Evolutionary conservation across 1,284 basidiomycete genomes (phyloP), one percentile per base, ranked within the genome.

Genomic region (Mrakiaceae sp.): DNA sequence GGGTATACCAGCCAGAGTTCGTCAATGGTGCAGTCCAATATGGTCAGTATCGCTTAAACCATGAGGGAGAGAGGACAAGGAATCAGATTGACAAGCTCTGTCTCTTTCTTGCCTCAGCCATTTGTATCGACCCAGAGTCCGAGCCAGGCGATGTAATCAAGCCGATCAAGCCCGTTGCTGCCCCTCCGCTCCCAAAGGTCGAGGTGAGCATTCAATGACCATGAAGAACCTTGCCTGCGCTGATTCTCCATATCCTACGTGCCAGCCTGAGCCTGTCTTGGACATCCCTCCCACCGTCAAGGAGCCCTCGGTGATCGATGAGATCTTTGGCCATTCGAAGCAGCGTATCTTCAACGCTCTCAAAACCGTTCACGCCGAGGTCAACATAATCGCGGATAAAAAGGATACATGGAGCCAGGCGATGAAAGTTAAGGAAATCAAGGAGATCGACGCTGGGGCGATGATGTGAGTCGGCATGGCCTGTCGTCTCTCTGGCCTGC

Each of bases 21-120:
- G 67, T 71, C n/a, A 71, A 77, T 63, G 70, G 71, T 9, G 71
- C 74, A 40, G 76, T 77, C 68, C 71, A 75, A 14, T 78, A 77
- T 68, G 68, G 77, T 78, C 57, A 64, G 76, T 73, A 42, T 14
- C 8, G 11, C 49, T 11, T 10, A 50, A 10, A 50, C 49, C n/a
- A 9, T 54, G 53, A 12, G 14, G 9, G 64, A 70, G 11, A 74
- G 72, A 4, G 74, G 74, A 43, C 73, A 71, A 51, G 70, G 71
- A 51, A 44, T 3, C 40, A 14, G 6, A 27, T 27, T 27, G 27
- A 27, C 27, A 27, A 27, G 27, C n/a, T 42, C 60, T 59, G 3
- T 10, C 27, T 55, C 42, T 14, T 46, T 55, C 42, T 14, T 46
- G 6, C 27, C 43, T 4, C 54, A 70, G 69, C 68, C 49, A 67